A percentile compares a stretch with the other conserved stretches of the same genome.
These are phyloP conservation scores for Capsella rubella DNA, from an alignment of 441 rosid species.

Conservation along the genomic window DNA sequence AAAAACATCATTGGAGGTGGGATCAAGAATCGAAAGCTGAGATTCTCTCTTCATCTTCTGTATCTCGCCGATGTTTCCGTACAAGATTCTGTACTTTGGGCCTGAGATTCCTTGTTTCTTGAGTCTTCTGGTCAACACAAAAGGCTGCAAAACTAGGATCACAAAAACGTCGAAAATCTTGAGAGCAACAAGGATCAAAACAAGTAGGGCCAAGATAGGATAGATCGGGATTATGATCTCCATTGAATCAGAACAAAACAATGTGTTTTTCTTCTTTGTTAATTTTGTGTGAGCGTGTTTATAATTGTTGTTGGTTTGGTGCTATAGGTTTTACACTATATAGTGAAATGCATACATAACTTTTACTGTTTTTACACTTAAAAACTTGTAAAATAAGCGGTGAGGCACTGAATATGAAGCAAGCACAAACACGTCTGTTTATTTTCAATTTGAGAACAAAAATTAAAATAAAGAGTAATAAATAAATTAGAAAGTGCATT, in stretches of 20 bases:
- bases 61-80: constrained; percentile 38
- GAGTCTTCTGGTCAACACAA: constrained; percentile 31
- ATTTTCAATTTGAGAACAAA: neutral
- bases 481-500: neutral
- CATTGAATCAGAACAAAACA: constrained; percentile 17
- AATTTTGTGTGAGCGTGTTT: neutral
- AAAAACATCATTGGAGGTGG: constrained; percentile 18
- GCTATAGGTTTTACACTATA: neutral
- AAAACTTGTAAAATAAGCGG: neutral
- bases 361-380: neutral
- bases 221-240: constrained; percentile 4
- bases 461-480: too few species aligned
- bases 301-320: constrained; percentile 2
- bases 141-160: constrained; percentile 36
- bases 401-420: constrained; percentile 7
- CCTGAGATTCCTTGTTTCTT: constrained; percentile 42
- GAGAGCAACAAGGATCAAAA: constrained; percentile 13
- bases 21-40: constrained; percentile 33
- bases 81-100: constrained; percentile 38
- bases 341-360: constrained; percentile 3
- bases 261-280: neutral
- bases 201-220: constrained; percentile 17
- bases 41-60: constrained; percentile 33
- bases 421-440: constrained; percentile 10
- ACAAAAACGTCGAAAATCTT: constrained; percentile 20